phyloP scores from a whole-genome alignment of 73 alveolate species.

The Tetrahymena borealis region DNA sequence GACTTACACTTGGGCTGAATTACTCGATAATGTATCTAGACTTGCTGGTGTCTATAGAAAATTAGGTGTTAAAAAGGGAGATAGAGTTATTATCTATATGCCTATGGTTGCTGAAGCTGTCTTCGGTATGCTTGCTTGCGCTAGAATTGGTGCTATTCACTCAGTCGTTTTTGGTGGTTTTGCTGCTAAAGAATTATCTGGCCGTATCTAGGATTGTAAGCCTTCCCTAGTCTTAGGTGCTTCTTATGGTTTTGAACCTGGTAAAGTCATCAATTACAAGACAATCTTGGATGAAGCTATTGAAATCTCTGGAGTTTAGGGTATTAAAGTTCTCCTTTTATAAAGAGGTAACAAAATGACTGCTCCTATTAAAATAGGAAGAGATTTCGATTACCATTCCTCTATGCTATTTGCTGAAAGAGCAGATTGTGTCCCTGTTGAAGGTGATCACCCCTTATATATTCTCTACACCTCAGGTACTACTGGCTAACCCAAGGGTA shows the following conservation, averaged over 20 bases:
- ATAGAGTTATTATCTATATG: slow-evolving; percentile 92
- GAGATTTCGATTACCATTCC: slow-evolving; percentile 57
- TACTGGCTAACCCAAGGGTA: slow-evolving; percentile 99
- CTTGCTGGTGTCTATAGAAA: slow-evolving; percentile 77
- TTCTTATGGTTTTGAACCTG: slow-evolving; percentile 94
- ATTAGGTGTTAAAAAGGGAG: slow-evolving; percentile 86
- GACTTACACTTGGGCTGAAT: slow-evolving; percentile 77
- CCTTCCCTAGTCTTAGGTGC: slow-evolving; percentile 87
- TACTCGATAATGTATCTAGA: slow-evolving; percentile 76
- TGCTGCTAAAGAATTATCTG: slow-evolving; percentile 92
- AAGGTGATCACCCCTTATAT: slow-evolving; percentile 82
- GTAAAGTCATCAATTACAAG: slow-evolving; percentile 73
- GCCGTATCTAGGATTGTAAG: slow-evolving; percentile 81
- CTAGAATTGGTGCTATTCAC: slow-evolving; percentile 99
- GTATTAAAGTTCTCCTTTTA: slow-evolving; percentile 44
- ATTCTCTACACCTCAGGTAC: slow-evolving; percentile 99
- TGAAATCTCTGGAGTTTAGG: slow-evolving; percentile 46
- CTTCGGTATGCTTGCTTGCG: slow-evolving; percentile 96
- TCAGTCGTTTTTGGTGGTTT: slow-evolving; percentile 99
- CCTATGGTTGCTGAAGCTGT: slow-evolving; percentile 99
- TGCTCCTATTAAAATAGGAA: slow-evolving; percentile 5
- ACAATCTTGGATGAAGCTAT: slow-evolving; percentile 86
- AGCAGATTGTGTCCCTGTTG: slow-evolving; percentile 70
- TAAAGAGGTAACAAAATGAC: slow-evolving; percentile 52
- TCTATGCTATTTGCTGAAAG: slow-evolving; percentile 39